phyloP scores from a whole-genome alignment of 2,329 filamentous ascomycete genomes.

The Diaporthe velutina region DNA sequence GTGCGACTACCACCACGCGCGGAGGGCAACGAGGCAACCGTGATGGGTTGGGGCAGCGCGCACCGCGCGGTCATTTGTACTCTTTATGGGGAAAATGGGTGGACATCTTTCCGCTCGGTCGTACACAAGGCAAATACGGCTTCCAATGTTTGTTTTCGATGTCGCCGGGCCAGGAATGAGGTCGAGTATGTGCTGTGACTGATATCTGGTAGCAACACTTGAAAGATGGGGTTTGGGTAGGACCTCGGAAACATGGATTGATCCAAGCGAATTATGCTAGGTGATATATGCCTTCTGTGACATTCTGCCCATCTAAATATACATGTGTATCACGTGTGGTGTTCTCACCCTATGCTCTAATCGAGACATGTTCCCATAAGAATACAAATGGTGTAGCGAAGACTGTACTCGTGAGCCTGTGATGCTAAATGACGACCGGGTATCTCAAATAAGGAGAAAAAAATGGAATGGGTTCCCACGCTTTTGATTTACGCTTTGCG shows the following conservation, averaged over 20 bases:
- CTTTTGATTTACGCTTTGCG: not conserved
- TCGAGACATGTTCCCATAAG: not conserved
- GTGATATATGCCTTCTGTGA: not conserved
- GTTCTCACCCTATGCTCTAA: not conserved
- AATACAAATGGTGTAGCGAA: not conserved
- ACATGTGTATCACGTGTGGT: not conserved
- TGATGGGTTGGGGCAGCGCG: not conserved
- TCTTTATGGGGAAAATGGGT: not conserved
- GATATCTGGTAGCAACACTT: not conserved
- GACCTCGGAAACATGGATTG: not conserved
- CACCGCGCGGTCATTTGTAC: not conserved
- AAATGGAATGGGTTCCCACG: not conserved
- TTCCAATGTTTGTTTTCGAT: not conserved
- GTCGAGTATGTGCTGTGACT: not conserved
- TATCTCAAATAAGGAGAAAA: slow-evolving; percentile 6
- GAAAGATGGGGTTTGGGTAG: not conserved
- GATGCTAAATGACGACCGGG: not conserved
- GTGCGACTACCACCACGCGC: not conserved
- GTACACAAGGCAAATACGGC: not conserved
- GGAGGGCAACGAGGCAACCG: not conserved
- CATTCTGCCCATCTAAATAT: not conserved
- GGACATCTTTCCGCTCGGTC: not conserved
- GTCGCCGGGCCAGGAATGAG: too few relatives aligned
- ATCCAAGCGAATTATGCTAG: not conserved
- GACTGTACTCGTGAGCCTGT: not conserved